Percentiles rank a stretch among this genome's conserved stretches.
These are phyloP conservation scores for Marsdenia floribunda DNA, from an alignment of 257 asterid genomes.

Conservation along the genomic window DNA sequence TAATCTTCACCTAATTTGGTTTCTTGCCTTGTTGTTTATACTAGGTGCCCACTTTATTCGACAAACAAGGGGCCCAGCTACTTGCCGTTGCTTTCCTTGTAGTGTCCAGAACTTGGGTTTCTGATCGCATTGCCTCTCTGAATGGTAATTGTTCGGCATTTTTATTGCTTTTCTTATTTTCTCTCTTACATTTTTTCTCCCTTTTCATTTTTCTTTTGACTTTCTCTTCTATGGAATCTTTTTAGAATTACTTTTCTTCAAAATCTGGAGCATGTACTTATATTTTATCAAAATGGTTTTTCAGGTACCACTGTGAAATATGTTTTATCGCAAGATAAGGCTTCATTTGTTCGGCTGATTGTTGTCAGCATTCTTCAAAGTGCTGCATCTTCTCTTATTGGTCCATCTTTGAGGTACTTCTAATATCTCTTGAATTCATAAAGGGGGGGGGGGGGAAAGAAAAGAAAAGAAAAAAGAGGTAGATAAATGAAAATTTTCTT, in stretches of 20 bases:
- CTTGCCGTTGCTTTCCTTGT: constrained; percentile 91
- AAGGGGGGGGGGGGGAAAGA: too few relatives aligned
- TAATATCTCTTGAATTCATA: background rate
- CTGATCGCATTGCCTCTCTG: constrained; percentile 96
- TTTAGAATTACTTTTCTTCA: background rate
- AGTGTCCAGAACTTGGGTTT: constrained; percentile 88
- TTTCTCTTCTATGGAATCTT: background rate
- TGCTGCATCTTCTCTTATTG: constrained; percentile 96
- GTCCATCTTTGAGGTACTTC: constrained; percentile 87
- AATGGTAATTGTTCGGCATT: constrained; percentile 51
- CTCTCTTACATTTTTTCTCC: constrained; percentile 12
- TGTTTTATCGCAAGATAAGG: constrained; percentile 92
- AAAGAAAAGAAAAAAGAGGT: background rate
- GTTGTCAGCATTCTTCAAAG: constrained; percentile 96
- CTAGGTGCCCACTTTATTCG: constrained; percentile 89
- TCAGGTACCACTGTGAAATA: constrained; percentile 93
- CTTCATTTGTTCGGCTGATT: constrained; percentile 77
- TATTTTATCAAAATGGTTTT: constrained; percentile 20
- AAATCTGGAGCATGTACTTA: constrained; percentile 3
- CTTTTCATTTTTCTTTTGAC: background rate
- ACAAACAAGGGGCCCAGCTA: constrained; percentile 95
- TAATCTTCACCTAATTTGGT: constrained; percentile 13
- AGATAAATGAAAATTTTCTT: background rate
- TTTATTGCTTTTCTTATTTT: constrained; percentile 19
- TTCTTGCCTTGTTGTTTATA: constrained; percentile 7